Evolutionary conservation across 176 grass and related monocot species (phyloP), one percentile per base, ranked within the genome.

Genomic region (Alloteropsis semialata): DNA sequence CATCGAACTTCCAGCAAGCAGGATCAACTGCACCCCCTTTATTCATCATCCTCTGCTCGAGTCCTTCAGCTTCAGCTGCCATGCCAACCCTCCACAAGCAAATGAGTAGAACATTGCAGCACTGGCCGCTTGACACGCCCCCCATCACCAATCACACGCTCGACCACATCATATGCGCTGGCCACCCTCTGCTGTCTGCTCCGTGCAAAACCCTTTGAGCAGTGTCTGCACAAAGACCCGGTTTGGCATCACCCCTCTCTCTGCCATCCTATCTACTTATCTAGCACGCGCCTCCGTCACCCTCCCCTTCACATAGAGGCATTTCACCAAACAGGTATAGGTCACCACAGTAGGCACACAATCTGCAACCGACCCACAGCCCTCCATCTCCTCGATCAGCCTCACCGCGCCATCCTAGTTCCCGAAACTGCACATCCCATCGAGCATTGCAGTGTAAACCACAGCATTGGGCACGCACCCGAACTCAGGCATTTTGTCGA

Each of bases 261-360:
- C 75, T 15, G 24, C 39, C 95, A 98, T 98, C 80, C 90, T 83
- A 17, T 91, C 92, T 50, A 95, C 80, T 88, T 83, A 17, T 91
- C 92, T 50, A 95, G 84, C 59, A 95, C 46, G 12, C 15, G 86
- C 95, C 9, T 93, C 86, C 37, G 45, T 82, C 70, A 82, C 49
- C 28, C 54, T 64, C 9, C 58, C 81, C 18, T 89, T 91, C 36
- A 74, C 75, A 86, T 78, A 91, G 64, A 95, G 90, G 82, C 92
- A 91, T 93, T 98, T 95, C 59, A 93, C 88, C 96, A 91, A 90
- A 90, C 92, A 93, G 0, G 92, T 95, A 69, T 98, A 98, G 2
- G 90, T 91, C 96, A 98, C 92, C 5, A 90, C 84, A 16, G 91
- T 98, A 10, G 96, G 92, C 5, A 59, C 72, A 17, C 88, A 93